These are phyloP conservation scores for Saccharomyces cerevisiae DNA, from an alignment of 805 yeast species.

Conservation along the genomic window DNA sequence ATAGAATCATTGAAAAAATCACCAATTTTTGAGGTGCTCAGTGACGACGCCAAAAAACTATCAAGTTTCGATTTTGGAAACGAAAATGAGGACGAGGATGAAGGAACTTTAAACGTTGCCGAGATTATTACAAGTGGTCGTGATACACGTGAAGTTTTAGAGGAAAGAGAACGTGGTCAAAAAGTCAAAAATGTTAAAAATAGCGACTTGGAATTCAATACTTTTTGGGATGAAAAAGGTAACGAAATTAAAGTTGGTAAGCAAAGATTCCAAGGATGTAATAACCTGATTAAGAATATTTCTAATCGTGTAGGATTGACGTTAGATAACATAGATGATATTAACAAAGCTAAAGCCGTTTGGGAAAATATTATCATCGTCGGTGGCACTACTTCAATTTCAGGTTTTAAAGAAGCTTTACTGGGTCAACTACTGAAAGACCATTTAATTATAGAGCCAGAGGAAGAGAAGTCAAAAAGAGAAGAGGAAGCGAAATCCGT, in stretches of 20 bases:
- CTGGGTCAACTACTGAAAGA: constrained; percentile 49
- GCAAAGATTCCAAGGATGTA: constrained; percentile 80
- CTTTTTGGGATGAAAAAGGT: constrained; percentile 55
- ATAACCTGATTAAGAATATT: constrained; percentile 46
- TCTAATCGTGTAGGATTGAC: constrained; percentile 46
- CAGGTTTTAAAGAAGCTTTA: constrained; percentile 69
- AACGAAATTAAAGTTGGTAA: constrained; percentile 65
- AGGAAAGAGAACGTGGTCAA: constrained; percentile 47
- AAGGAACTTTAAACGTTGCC: constrained; percentile 80
- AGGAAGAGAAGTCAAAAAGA: constrained; percentile 19
- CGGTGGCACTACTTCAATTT: constrained; percentile 70
- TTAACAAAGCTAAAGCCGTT: constrained; percentile 66
- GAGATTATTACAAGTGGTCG: constrained; percentile 71
- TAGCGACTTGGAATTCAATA: constrained; percentile 63
- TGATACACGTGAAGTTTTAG: constrained; percentile 61
- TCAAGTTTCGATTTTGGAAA: constrained; percentile 57
- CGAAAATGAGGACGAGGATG: constrained; percentile 38
- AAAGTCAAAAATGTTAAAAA: constrained; percentile 39
- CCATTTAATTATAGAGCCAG: constrained; percentile 38
- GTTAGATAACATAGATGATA: constrained; percentile 52
- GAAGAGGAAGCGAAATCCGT: constrained; percentile 28
- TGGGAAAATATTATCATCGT: constrained; percentile 75
- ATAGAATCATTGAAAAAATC: constrained; percentile 70
- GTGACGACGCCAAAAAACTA: constrained; percentile 53
- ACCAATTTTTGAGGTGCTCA: constrained; percentile 68